A percentile compares a stretch with the other conserved stretches of the same genome.
phyloP scores from a whole-genome alignment of 371 early-diverging fungal species.

The Zopfochytrium polystomum region DNA sequence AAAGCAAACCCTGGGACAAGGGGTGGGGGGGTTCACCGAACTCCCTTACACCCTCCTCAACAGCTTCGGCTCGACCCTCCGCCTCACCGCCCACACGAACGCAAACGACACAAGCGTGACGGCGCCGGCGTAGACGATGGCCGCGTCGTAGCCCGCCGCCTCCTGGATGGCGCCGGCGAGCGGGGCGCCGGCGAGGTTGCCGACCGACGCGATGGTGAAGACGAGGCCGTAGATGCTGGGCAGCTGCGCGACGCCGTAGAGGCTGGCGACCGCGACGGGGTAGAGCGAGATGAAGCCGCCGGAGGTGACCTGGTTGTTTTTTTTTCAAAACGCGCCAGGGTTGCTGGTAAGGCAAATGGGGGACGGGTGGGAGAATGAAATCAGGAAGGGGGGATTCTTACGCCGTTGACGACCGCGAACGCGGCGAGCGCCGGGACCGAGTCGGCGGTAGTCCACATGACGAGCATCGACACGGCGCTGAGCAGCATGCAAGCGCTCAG shows the following conservation, averaged over 20 bases:
- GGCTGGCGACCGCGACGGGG: slow-evolving; percentile 21
- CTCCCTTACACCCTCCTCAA: slow-evolving; percentile 8
- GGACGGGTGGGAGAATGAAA: neutral
- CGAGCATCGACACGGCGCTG: slow-evolving; percentile 8
- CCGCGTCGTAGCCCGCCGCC: slow-evolving; percentile 11
- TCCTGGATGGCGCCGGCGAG: slow-evolving; percentile 21
- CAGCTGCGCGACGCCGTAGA: slow-evolving; percentile 17
- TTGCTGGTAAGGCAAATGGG: neutral
- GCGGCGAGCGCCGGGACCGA: slow-evolving; percentile 3
- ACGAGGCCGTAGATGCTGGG: slow-evolving; percentile 21
- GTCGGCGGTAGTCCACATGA: slow-evolving; percentile 19
- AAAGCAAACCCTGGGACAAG: no score
- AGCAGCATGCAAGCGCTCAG: slow-evolving; percentile 18
- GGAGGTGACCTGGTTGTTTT: slow-evolving; percentile 16
- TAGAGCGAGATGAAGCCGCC: slow-evolving; percentile 25
- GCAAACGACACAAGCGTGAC: slow-evolving; percentile 10
- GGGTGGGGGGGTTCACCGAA: no score
- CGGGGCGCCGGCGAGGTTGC: slow-evolving; percentile 23
- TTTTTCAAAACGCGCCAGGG: no score
- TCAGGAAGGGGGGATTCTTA: neutral
- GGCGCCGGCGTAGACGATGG: slow-evolving; percentile 19
- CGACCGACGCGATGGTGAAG: slow-evolving; percentile 13
- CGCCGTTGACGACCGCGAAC: slow-evolving; percentile 22
- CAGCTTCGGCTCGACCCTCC: slow-evolving; percentile 7
- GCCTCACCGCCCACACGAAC: slow-evolving; percentile 14